Conservation (phyloP, 192 early-diverging fungal genomes). For the Umbelopsis ramanniana region DNA sequence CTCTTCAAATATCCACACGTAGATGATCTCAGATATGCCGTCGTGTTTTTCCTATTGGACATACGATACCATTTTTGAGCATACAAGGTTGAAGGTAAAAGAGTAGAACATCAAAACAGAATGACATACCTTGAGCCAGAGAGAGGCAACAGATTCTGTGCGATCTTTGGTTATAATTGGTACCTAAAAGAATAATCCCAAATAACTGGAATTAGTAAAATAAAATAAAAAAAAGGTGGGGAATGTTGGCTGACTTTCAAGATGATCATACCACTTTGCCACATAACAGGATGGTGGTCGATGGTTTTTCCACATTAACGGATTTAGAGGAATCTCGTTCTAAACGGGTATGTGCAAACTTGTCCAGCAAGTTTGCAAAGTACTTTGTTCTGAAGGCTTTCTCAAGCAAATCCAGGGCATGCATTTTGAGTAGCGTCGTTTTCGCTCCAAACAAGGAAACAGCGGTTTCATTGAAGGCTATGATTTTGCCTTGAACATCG, state of each 20-base stretch:
- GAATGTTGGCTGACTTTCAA: background rate
- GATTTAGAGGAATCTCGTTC: conserved; percentile 9
- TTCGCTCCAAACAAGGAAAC: conserved; percentile 7
- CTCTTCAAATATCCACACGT: conserved; percentile 69
- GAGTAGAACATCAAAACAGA: too few relatives aligned
- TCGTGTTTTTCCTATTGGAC: conserved; percentile 42
- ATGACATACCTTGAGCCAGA: conserved; percentile 54
- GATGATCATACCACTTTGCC: conserved; percentile 54
- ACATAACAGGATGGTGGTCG: conserved; percentile 48
- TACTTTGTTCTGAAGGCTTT: conserved; percentile 1
- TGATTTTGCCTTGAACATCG: conserved; percentile 25
- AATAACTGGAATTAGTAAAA: background rate
- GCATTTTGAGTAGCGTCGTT: background rate
- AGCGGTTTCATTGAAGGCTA: conserved; percentile 25
- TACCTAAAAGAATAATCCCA: conserved; percentile 33
- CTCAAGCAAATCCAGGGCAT: conserved; percentile 7
- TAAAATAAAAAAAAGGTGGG: background rate
- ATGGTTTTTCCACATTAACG: conserved; percentile 33
- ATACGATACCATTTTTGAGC: background rate
- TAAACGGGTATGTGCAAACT: conserved; percentile 15
- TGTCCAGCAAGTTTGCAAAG: conserved; percentile 18
- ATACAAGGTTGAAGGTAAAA: background rate
- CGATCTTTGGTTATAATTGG: conserved; percentile 57
- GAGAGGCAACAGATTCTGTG: conserved; percentile 55
- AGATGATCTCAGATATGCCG: conserved; percentile 39